phyloP scores from a whole-genome alignment of 2,329 filamentous ascomycete species.

The Phoma herbarum region DNA sequence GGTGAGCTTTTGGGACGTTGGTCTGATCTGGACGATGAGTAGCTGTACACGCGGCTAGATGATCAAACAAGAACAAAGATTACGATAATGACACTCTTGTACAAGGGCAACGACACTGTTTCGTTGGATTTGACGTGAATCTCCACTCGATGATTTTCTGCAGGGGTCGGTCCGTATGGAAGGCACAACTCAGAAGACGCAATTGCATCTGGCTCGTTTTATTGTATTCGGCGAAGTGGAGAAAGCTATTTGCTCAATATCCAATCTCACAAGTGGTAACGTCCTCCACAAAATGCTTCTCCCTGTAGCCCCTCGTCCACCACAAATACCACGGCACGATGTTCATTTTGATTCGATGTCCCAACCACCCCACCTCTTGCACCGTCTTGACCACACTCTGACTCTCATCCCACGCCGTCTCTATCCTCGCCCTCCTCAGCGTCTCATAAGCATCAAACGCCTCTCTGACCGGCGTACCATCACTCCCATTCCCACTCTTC shows the following conservation, averaged over 20 bases:
- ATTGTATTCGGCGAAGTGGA: too few relatives aligned
- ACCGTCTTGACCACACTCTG: slow-evolving; percentile 57
- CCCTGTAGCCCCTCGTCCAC: slow-evolving; percentile 53
- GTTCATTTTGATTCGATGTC: slow-evolving; percentile 56
- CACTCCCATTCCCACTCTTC: slow-evolving; percentile 34
- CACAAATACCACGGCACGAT: slow-evolving; percentile 59
- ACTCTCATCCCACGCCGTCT: slow-evolving; percentile 57
- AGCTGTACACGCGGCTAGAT: not conserved
- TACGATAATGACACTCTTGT: not conserved
- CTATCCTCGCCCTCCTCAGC: slow-evolving; percentile 56
- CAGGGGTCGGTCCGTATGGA: not conserved
- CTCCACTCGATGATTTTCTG: not conserved
- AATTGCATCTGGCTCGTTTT: not conserved
- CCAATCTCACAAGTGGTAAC: slow-evolving; percentile 51
- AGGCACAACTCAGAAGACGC: not conserved
- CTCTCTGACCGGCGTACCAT: slow-evolving; percentile 51
- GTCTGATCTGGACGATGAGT: slow-evolving; percentile 31
- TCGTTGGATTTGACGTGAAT: not conserved
- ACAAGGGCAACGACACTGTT: not conserved
- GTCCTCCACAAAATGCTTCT: slow-evolving; percentile 58
- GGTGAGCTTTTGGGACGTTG: slow-evolving; percentile 24
- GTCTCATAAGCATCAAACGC: slow-evolving; percentile 59
- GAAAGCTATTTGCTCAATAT: slow-evolving; percentile 2
- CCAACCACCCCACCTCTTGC: slow-evolving; percentile 56
- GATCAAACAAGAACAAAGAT: not conserved